Conservation (phyloP, 441 rosid species). For the Geranium incanum region DNA sequence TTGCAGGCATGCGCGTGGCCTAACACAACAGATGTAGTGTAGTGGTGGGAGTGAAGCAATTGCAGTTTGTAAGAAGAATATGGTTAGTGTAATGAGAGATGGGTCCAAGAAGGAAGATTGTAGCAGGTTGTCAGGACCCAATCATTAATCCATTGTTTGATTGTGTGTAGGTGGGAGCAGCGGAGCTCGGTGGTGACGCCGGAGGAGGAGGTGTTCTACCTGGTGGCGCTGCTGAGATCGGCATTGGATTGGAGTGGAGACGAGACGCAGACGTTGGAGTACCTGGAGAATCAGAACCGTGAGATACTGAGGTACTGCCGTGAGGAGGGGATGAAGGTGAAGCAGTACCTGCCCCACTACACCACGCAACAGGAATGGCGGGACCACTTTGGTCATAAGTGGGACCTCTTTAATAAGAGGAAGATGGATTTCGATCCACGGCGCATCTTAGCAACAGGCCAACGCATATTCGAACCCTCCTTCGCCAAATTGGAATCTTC, state of each 20-base stretch:
- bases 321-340: constrained; percentile 39
- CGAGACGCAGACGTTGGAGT: constrained; percentile 40
- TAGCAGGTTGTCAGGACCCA: background rate
- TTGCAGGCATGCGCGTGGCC: too few relatives aligned
- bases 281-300: constrained; percentile 46
- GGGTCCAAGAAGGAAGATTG: too few relatives aligned
- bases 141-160: background rate
- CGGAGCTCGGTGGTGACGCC: constrained; percentile 64
- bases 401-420: constrained; percentile 42
- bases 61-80: too few relatives aligned
- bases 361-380: constrained; percentile 48
- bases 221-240: constrained; percentile 43
- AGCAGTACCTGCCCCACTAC: constrained; percentile 59
- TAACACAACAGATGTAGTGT: too few relatives aligned
- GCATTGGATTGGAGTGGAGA: constrained; percentile 51
- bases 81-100: too few relatives aligned
- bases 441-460: constrained; percentile 11
- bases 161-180: constrained; percentile 60
- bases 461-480: too few relatives aligned
- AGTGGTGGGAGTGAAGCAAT: too few relatives aligned
- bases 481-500: too few relatives aligned
- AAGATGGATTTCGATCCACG: constrained; percentile 71
- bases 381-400: constrained; percentile 71
- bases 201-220: constrained; percentile 69
- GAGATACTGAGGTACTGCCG: constrained; percentile 53